Evolutionary conservation across 495 filamentous ascomycete species (phyloP).

Genomic region (Annulohypoxylon moriforme): DNA sequence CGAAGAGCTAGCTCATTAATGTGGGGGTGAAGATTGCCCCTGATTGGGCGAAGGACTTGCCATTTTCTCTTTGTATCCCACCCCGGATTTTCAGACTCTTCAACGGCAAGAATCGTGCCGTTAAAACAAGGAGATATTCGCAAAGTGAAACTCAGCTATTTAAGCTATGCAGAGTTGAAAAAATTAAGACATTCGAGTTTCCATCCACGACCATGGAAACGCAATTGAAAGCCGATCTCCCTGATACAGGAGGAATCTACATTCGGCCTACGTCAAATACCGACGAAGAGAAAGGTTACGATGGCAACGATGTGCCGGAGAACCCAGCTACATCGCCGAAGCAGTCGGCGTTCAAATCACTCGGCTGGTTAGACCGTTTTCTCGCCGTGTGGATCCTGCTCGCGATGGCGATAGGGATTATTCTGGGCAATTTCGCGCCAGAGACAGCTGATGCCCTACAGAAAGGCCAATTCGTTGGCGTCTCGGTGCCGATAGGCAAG

Average conservation of each 20-base stretch:
- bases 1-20: not conserved
- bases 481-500: constrained; percentile 81
- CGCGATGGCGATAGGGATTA: constrained; percentile 82
- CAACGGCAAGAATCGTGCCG: not conserved
- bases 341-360: constrained; percentile 59
- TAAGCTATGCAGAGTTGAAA: not conserved
- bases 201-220: constrained; percentile 6
- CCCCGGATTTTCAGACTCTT: not conserved
- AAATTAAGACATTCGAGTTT: not conserved
- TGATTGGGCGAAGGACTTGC: constrained; percentile 18
- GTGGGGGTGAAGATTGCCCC: not conserved
- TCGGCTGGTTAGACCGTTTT: constrained; percentile 79
- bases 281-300: constrained; percentile 16
- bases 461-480: constrained; percentile 75
- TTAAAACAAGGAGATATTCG: not conserved
- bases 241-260: not conserved
- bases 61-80: not conserved
- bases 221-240: constrained; percentile 1
- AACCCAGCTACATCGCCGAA: constrained; percentile 8
- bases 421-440: constrained; percentile 82
- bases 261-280: constrained; percentile 8
- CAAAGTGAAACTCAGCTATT: not conserved
- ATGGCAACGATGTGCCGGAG: constrained; percentile 3
- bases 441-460: constrained; percentile 70
- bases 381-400: constrained; percentile 88